Conservation (phyloP, 1,284 basidiomycete species). For the Cystobasidiaceae sp. region DNA sequence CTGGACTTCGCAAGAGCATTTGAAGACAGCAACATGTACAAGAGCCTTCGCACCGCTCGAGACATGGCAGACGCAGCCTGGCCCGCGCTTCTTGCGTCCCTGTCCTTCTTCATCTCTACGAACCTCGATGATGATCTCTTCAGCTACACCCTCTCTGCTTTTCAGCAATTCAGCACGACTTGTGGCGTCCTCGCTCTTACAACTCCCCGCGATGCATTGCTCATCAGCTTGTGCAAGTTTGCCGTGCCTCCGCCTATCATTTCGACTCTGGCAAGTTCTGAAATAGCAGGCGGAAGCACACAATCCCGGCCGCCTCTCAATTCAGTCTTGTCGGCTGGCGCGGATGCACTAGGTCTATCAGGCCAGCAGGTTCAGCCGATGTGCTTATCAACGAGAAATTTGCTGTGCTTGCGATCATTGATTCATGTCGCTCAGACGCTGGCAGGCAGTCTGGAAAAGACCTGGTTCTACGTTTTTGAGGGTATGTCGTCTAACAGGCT, state of each 20-base stretch:
- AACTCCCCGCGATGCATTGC: constrained; percentile 87
- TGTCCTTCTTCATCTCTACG: constrained; percentile 82
- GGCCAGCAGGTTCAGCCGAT: constrained; percentile 29
- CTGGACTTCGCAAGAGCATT: constrained; percentile 61
- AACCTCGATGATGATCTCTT: constrained; percentile 83
- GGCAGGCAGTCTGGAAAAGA: constrained; percentile 72
- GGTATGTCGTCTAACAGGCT: not conserved
- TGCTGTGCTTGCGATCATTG: constrained; percentile 80
- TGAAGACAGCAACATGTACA: constrained; percentile 42
- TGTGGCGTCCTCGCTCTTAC: constrained; percentile 78
- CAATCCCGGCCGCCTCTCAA: constrained; percentile 13
- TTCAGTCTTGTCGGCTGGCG: constrained; percentile 50
- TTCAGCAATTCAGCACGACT: constrained; percentile 78
- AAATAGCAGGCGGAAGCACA: not conserved
- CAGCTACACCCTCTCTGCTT: constrained; percentile 70
- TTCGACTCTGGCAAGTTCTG: constrained; percentile 65
- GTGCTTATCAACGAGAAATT: constrained; percentile 76
- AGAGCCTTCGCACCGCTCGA: constrained; percentile 58
- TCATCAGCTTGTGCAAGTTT: constrained; percentile 77
- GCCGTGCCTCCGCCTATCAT: constrained; percentile 83
- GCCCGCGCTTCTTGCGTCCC: constrained; percentile 80
- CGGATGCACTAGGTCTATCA: constrained; percentile 63
- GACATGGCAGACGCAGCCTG: constrained; percentile 79
- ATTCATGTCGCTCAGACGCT: constrained; percentile 73
- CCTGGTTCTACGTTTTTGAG: constrained; percentile 88